These are phyloP conservation scores for Pleurotus giganteus DNA, from an alignment of 768 basidiomycete species.

Conservation along the genomic window DNA sequence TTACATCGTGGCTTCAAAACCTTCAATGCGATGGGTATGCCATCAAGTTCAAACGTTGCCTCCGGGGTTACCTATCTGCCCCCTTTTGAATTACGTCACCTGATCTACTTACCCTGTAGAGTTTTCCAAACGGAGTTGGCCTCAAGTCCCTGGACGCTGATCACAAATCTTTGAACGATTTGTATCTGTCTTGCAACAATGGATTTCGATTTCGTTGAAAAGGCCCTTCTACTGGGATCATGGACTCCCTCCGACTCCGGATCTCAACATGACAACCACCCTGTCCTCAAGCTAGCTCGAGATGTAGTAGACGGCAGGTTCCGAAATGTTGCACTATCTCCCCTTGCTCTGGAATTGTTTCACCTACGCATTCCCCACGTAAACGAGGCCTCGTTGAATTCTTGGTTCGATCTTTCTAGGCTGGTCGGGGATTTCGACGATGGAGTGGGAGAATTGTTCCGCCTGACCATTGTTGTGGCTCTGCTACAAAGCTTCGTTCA, in stretches of 20 bases:
- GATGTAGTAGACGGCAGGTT: constrained; percentile 61
- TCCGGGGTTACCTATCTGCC: too few relatives aligned
- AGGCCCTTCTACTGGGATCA: constrained; percentile 52
- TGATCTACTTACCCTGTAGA: too few relatives aligned
- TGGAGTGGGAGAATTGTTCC: constrained; percentile 49
- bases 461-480: constrained; percentile 69
- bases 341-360: constrained; percentile 40
- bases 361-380: constrained; percentile 17
- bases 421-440: constrained; percentile 22
- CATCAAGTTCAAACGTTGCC: too few relatives aligned
- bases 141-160: too few relatives aligned
- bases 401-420: constrained; percentile 31
- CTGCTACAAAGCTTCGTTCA: constrained; percentile 91
- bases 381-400: constrained; percentile 31
- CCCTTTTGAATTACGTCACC: too few relatives aligned
- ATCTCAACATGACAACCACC: constrained; percentile 18
- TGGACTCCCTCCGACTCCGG: constrained; percentile 27
- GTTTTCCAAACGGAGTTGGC: neutral
- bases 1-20: too few relatives aligned
- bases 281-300: constrained; percentile 41
- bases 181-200: neutral
- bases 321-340: constrained; percentile 46
- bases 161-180: neutral
- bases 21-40: too few relatives aligned
- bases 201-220: constrained; percentile 41